Percentiles rank a stretch among this genome's conserved stretches.
phyloP scores from a whole-genome alignment of 495 filamentous ascomycete species.

The Pseudotulostoma volvatum region DNA sequence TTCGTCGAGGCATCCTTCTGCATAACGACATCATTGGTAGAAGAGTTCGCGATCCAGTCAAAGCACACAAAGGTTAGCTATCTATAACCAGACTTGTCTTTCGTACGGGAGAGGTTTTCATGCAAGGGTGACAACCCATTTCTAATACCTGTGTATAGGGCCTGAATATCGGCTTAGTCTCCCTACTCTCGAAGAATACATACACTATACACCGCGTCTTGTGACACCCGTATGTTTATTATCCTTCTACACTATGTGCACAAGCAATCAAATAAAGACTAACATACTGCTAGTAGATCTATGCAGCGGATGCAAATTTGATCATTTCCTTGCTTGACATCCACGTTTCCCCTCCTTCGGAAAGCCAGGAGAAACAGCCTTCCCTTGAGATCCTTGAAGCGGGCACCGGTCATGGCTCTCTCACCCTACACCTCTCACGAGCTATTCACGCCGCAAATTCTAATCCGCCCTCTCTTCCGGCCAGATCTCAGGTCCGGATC shows the following conservation, averaged over 20 bases:
- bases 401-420: conserved; percentile 61
- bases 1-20: conserved; percentile 32
- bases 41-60: conserved; percentile 35
- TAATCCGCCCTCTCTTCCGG: conserved; percentile 19
- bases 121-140: no score
- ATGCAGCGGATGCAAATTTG: conserved; percentile 50
- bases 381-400: conserved; percentile 60
- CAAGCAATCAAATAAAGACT: no score
- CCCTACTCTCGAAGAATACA: conserved; percentile 57
- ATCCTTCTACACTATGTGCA: neutral
- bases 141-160: no score
- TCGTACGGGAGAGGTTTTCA: no score
- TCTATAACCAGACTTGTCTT: no score
- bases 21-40: conserved; percentile 52
- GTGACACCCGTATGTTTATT: conserved; percentile 50
- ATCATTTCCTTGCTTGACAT: conserved; percentile 64
- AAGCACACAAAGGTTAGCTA: conserved; percentile 31
- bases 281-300: conserved; percentile 42
- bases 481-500: conserved; percentile 21
- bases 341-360: conserved; percentile 32
- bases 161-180: conserved; percentile 36
- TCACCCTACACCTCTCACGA: conserved; percentile 58
- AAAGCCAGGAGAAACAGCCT: conserved; percentile 8
- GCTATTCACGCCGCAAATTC: conserved; percentile 60
- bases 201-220: conserved; percentile 41